phyloP scores from a whole-genome alignment of 1,284 basidiomycete species.

The Meira nashicola region DNA sequence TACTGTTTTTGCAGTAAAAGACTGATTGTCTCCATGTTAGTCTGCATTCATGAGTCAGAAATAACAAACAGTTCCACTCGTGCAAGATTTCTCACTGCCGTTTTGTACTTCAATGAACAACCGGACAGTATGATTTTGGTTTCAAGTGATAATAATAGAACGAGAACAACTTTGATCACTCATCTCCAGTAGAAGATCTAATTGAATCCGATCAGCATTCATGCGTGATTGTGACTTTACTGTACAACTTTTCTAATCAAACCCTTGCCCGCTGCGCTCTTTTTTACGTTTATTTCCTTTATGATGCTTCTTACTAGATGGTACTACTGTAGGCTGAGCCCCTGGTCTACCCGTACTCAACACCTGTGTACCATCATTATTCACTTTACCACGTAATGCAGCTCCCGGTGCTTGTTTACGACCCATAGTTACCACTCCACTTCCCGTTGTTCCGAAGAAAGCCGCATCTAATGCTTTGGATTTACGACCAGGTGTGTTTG shows the following conservation, averaged over 20 bases:
- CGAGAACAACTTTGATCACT: not conserved
- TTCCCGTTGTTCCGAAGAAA: constrained; percentile 64
- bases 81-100: too few relatives aligned
- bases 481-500: constrained; percentile 17
- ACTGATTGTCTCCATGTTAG: too few relatives aligned
- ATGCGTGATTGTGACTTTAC: not conserved
- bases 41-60: too few relatives aligned
- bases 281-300: constrained; percentile 66
- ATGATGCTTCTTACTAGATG: constrained; percentile 74
- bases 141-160: too few relatives aligned
- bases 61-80: too few relatives aligned
- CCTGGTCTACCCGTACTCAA: constrained; percentile 52
- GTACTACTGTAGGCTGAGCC: constrained; percentile 18
- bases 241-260: not conserved
- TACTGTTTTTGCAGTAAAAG: too few relatives aligned
- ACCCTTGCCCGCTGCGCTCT: constrained; percentile 32
- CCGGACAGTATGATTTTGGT: too few relatives aligned
- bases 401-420: not conserved
- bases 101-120: too few relatives aligned
- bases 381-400: constrained; percentile 28
- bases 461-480: constrained; percentile 66
- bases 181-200: not conserved
- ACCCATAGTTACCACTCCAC: not conserved
- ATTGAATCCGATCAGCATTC: not conserved
- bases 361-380: constrained; percentile 45